These are phyloP conservation scores for Boletus calvinii DNA, from an alignment of 1,284 basidiomycete genomes.

Conservation along the genomic window DNA sequence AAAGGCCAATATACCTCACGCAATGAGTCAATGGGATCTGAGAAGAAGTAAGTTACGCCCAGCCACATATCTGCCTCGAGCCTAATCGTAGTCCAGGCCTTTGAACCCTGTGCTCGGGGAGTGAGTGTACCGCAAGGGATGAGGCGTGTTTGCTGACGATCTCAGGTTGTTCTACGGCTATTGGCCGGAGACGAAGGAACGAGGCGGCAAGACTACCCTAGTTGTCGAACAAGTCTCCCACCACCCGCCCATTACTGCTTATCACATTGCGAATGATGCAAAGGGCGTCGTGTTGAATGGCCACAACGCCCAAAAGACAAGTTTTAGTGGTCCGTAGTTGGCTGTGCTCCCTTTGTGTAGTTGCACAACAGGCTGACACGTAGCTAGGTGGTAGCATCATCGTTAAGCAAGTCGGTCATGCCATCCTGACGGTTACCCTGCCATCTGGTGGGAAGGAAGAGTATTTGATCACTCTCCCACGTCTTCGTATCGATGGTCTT, in stretches of 20 bases:
- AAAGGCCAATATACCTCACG: slow-evolving; percentile 94
- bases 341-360: neutral
- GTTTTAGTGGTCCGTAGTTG: slow-evolving; percentile 67
- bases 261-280: slow-evolving; percentile 79
- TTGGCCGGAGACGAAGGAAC: slow-evolving; percentile 83
- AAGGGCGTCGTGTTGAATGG: slow-evolving; percentile 84
- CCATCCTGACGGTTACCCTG: slow-evolving; percentile 72
- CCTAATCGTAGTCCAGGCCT: slow-evolving; percentile 52
- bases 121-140: slow-evolving; percentile 44
- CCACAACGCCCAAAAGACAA: slow-evolving; percentile 96
- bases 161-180: slow-evolving; percentile 83
- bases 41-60: slow-evolving; percentile 78
- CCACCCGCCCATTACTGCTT: slow-evolving; percentile 88
- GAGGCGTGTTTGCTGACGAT: slow-evolving; percentile 1
- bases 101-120: slow-evolving; percentile 96
- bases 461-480: slow-evolving; percentile 91
- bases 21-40: slow-evolving; percentile 91
- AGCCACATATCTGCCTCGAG: slow-evolving; percentile 1
- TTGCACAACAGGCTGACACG: slow-evolving; percentile 6
- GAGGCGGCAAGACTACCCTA: slow-evolving; percentile 77
- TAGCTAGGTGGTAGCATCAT: slow-evolving; percentile 62
- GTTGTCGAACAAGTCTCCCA: slow-evolving; percentile 98
- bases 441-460: slow-evolving; percentile 61
- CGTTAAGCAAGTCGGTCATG: slow-evolving; percentile 97
- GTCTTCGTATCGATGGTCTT: slow-evolving; percentile 62